Evolutionary conservation across 176 grass and related monocot genomes (phyloP), one percentile per base, ranked within the genome.

Genomic region (Cenchrus fungigraminus): DNA sequence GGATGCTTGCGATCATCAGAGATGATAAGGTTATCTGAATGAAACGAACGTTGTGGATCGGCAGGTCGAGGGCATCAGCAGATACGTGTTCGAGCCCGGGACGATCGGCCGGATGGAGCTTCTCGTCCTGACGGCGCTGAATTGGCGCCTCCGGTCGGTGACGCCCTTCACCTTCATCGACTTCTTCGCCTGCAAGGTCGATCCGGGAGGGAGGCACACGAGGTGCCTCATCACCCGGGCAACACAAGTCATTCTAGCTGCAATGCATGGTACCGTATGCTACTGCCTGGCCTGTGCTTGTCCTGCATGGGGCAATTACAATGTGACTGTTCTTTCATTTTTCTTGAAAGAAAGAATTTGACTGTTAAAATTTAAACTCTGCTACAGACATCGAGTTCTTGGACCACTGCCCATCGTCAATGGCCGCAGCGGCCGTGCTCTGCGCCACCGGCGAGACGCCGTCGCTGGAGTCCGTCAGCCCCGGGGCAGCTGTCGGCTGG

Each of bases 101-200:
- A 99, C 94, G 12, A 83, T 99, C 52, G 63, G 73, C 28, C 85
- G 88, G 28, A 94, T 99, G 92, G 97, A 99, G 82, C 90, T 99
- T 16, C 82, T 99, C 16, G 88, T 99, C 65, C 91, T 99, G 40
- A 65, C 86, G 15, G 71, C 88, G 54, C 74, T 99, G 9, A 90
- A 92, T 11, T 99, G 97, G 97, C 94, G 94, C 75, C 94, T 99
- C 68, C 86, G 90, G 52, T 94, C 90, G 0, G 90, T 99, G 62
- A 99, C 97, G 0, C 94, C 97, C 8, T 97, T 99, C 82, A 80
- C 88, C 53, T 99, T 94, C 88, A 92, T 97, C 68, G 88, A 97
- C 91, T 92, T 97, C 85, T 99, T 99, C 64, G 94, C 87, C 47
- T 89, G 88, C 82, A 99, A 97, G 90, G 86, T 89, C 12, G 92